Evolutionary conservation across 306 rosid species (phyloP).

Genomic region (Psophocarpus tetragonolobus): DNA sequence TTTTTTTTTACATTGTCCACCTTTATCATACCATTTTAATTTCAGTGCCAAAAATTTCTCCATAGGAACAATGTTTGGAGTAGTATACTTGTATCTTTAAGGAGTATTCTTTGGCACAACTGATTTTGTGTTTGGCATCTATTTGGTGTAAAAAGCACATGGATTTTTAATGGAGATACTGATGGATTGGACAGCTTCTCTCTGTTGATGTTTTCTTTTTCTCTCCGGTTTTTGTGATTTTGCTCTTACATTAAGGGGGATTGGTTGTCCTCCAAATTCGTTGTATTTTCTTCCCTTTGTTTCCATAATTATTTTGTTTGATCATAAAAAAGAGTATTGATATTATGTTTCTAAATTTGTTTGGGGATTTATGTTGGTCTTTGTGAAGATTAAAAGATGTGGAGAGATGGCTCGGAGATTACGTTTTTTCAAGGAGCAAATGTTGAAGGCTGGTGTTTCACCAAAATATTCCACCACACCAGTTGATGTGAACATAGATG

Average conservation of each 20-base stretch:
- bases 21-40: conserved; percentile 20
- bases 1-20: conserved; percentile 1
- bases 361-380: conserved; percentile 31
- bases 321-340: conserved; percentile 2
- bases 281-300: conserved; percentile 13
- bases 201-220: not conserved
- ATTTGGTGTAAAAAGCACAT: not conserved
- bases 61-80: conserved; percentile 1
- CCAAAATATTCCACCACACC: conserved; percentile 47
- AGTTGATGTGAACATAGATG: conserved; percentile 63
- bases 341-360: conserved; percentile 15
- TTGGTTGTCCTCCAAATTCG: conserved; percentile 20
- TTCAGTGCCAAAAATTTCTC: not conserved
- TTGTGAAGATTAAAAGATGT: conserved; percentile 78
- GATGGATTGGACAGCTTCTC: conserved; percentile 4
- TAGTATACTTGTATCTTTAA: not conserved
- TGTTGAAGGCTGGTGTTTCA: conserved; percentile 73
- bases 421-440: conserved; percentile 90
- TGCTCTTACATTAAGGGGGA: conserved; percentile 1
- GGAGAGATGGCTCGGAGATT: conserved; percentile 97
- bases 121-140: conserved; percentile 14
- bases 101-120: not conserved
- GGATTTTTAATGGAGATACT: not conserved
- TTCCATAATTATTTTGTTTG: not conserved
- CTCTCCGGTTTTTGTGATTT: not conserved